phyloP scores from a whole-genome alignment of 257 asterid species.

The Scutellaria baicalensis region DNA sequence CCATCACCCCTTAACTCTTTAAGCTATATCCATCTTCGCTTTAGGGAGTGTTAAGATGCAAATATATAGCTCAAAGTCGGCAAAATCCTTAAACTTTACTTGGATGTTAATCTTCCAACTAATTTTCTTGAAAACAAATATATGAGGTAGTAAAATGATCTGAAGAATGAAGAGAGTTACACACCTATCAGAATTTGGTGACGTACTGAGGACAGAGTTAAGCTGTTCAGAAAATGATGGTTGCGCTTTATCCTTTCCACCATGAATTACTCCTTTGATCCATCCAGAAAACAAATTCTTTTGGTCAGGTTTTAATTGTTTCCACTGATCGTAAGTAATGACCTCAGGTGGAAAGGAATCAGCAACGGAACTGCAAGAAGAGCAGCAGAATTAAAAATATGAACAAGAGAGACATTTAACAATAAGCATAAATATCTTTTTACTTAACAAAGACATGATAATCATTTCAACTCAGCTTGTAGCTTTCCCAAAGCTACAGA shows the following conservation, averaged over 20 bases:
- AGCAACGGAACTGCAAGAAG: conserved; percentile 50
- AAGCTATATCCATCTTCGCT: neutral
- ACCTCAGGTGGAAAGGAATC: conserved; percentile 71
- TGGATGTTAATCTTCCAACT: neutral
- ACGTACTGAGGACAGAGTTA: conserved; percentile 58
- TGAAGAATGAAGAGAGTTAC: conserved; percentile 11
- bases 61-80: neutral
- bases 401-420: neutral
- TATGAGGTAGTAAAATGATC: neutral
- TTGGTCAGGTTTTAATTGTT: conserved; percentile 52
- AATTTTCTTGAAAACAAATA: neutral
- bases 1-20: neutral
- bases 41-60: neutral
- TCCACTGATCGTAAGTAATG: conserved; percentile 73
- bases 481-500: neutral
- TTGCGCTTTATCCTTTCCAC: conserved; percentile 70
- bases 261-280: conserved; percentile 70
- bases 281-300: conserved; percentile 52
- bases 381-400: conserved; percentile 9
- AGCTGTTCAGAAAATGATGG: conserved; percentile 53
- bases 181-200: conserved; percentile 93
- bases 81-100: neutral
- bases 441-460: neutral
- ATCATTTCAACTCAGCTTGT: neutral
- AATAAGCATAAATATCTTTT: neutral